Evolutionary conservation across 495 filamentous ascomycete species (phyloP), one percentile per base, ranked within the genome.

Genomic region (Trichoderma virens): DNA sequence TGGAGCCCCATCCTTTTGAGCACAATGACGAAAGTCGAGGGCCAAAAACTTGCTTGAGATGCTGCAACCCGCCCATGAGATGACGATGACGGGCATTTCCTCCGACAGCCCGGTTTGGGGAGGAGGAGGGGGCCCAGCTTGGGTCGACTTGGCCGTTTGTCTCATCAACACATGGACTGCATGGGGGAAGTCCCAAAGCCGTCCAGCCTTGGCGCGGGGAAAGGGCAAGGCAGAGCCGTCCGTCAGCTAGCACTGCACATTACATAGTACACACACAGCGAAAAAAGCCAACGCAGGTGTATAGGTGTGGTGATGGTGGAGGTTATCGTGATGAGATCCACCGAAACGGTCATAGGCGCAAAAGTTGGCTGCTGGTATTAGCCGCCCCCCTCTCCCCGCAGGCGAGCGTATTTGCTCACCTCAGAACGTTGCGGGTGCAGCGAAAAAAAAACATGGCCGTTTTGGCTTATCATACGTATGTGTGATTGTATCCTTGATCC

Each of bases 261-360:
- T 23, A 20, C 18, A 14, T 20, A 20, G 43, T 20, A n/a, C 5
- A 47, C 18, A 20, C 8, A 20, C 18, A 47, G 43, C 8, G n/a
- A n/a, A n/a, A n/a, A n/a, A n/a, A n/a, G n/a, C n/a, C n/a, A n/a
- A n/a, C n/a, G n/a, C n/a, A n/a, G 18, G 43, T 47, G 32, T 35
- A 8, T 13, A 45, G 51, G 51, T 30, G 51, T 56, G 51, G 51
- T 56, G 51, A 16, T 27, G 51, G 51, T n/a, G 43, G 51, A 56
- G 51, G 51, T 56, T 56, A 56, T 56, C 51, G 51, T 56, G 51
- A 30, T 56, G 51, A 56, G 51, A 56, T 56, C 51, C 51, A 56
- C 51, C 51, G 23, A 56, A 56, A 56, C 23, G 27, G 51, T 56
- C 51, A 30, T 30, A 56, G 51, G 25, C 51, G 23, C 11, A 27